These are phyloP conservation scores for Psilocybe azurescens DNA, from an alignment of 768 basidiomycete species.

Conservation along the genomic window DNA sequence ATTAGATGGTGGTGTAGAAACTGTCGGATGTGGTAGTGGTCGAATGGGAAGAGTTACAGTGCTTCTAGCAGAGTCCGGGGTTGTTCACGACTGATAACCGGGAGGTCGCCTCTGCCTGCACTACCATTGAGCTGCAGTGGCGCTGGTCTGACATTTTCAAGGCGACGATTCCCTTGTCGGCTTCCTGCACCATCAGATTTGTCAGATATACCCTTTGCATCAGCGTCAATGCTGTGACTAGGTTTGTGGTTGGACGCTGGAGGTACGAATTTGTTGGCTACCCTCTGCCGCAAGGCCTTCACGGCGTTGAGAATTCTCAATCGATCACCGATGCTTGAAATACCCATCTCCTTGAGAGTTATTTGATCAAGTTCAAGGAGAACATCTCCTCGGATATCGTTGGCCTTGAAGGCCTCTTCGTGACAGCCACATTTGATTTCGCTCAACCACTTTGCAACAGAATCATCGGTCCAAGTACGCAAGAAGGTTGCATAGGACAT, in stretches of 20 bases:
- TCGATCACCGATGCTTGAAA: slow-evolving; percentile 89
- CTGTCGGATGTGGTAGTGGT: slow-evolving; percentile 55
- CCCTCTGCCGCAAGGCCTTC: slow-evolving; percentile 72
- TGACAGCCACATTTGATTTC: slow-evolving; percentile 78
- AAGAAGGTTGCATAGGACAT: slow-evolving; percentile 67
- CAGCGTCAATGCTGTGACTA: slow-evolving; percentile 17
- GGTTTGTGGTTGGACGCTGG: slow-evolving; percentile 7
- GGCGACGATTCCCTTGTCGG: slow-evolving; percentile 46
- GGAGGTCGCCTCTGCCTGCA: slow-evolving; percentile 64
- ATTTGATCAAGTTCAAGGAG: slow-evolving; percentile 89
- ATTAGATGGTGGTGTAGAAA: slow-evolving; percentile 32
- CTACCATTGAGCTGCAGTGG: slow-evolving; percentile 75
- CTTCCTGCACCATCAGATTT: slow-evolving; percentile 30
- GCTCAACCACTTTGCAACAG: slow-evolving; percentile 79
- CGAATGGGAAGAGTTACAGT: slow-evolving; percentile 37
- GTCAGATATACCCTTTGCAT: slow-evolving; percentile 14
- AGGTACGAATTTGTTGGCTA: slow-evolving; percentile 31
- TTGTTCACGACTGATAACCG: slow-evolving; percentile 71
- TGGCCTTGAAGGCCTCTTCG: slow-evolving; percentile 71
- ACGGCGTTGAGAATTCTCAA: slow-evolving; percentile 88
- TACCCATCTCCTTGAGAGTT: slow-evolving; percentile 89
- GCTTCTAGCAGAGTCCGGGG: slow-evolving; percentile 59
- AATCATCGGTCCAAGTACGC: slow-evolving; percentile 71
- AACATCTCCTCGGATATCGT: slow-evolving; percentile 93
- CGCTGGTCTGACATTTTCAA: slow-evolving; percentile 74